Evolutionary conservation across 2,329 filamentous ascomycete genomes (phyloP).

Genomic region (Fusarium albidum): DNA sequence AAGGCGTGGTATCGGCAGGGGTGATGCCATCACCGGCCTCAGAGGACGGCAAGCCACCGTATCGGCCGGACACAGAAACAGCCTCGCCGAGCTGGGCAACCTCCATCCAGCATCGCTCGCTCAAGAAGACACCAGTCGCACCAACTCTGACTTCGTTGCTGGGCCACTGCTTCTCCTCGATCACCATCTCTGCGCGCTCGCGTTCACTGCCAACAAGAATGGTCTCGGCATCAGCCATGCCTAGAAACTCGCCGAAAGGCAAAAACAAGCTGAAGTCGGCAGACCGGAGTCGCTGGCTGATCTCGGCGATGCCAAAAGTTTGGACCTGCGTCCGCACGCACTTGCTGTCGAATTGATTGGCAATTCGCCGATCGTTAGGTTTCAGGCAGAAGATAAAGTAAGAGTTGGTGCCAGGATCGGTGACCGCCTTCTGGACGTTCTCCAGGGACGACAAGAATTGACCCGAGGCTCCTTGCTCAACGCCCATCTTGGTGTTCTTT

Average conservation of each 20-base stretch:
- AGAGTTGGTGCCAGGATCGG: constrained; percentile 82
- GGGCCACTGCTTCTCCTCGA: constrained; percentile 93
- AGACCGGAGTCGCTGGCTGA: constrained; percentile 89
- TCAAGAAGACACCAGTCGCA: constrained; percentile 93
- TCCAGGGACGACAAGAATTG: constrained; percentile 92
- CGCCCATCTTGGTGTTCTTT: constrained; percentile 53
- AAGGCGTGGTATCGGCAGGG: constrained; percentile 67
- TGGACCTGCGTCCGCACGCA: constrained; percentile 95
- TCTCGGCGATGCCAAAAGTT: constrained; percentile 95
- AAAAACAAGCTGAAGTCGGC: constrained; percentile 97
- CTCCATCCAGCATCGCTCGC: constrained; percentile 94
- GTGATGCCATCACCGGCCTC: constrained; percentile 70
- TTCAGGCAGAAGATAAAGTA: constrained; percentile 99
- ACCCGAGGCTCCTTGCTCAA: constrained; percentile 86
- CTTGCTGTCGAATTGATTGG: constrained; percentile 99
- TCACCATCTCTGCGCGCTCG: constrained; percentile 89
- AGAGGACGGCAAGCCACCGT: constrained; percentile 49
- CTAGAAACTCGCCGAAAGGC: constrained; percentile 94
- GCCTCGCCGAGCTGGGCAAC: constrained; percentile 78
- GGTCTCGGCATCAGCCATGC: constrained; percentile 83
- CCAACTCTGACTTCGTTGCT: constrained; percentile 90
- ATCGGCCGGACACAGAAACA: constrained; percentile 57
- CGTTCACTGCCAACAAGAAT: constrained; percentile 90
- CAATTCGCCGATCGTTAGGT: constrained; percentile 94
- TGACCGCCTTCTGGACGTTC: constrained; percentile 88